These are phyloP conservation scores for Phascolomyces articulosus DNA, from an alignment of 371 early-diverging fungal species.

Conservation along the genomic window DNA sequence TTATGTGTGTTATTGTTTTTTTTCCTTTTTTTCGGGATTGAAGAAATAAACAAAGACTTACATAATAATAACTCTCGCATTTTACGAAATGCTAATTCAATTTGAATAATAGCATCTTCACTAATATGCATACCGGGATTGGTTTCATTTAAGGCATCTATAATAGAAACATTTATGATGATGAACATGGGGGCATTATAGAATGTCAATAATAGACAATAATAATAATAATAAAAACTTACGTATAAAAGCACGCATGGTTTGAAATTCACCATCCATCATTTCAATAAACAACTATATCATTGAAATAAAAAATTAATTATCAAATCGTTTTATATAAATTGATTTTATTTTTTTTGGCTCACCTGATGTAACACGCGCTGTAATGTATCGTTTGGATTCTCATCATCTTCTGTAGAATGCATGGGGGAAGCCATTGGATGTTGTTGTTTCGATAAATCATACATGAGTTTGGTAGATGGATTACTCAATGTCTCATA, in stretches of 20 bases:
- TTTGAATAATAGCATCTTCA: slow-evolving; percentile 63
- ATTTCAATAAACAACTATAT: slow-evolving; percentile 63
- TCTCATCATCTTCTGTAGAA: slow-evolving; percentile 21
- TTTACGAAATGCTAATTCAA: slow-evolving; percentile 60
- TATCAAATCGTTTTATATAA: not conserved
- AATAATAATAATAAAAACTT: too few species aligned
- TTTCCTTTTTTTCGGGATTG: not conserved
- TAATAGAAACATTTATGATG: not conserved
- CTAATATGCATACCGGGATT: slow-evolving; percentile 61
- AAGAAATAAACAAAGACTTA: slow-evolving; percentile 38
- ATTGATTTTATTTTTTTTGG: not conserved
- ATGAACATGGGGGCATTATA: not conserved
- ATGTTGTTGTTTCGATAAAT: slow-evolving; percentile 33
- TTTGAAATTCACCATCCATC: slow-evolving; percentile 71
- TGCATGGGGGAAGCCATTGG: slow-evolving; percentile 21
- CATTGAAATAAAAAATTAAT: not conserved
- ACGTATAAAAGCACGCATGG: slow-evolving; percentile 66
- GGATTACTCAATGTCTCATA: slow-evolving; percentile 69
- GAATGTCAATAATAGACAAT: too few species aligned
- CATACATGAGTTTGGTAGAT: slow-evolving; percentile 56
- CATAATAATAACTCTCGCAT: slow-evolving; percentile 62
- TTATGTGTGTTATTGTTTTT: not conserved
- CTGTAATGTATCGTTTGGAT: slow-evolving; percentile 55
- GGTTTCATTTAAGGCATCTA: slow-evolving; percentile 53
- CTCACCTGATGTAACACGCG: slow-evolving; percentile 61